Evolutionary conservation across 1,284 basidiomycete genomes (phyloP).

Genomic region (Melampsora americana): DNA sequence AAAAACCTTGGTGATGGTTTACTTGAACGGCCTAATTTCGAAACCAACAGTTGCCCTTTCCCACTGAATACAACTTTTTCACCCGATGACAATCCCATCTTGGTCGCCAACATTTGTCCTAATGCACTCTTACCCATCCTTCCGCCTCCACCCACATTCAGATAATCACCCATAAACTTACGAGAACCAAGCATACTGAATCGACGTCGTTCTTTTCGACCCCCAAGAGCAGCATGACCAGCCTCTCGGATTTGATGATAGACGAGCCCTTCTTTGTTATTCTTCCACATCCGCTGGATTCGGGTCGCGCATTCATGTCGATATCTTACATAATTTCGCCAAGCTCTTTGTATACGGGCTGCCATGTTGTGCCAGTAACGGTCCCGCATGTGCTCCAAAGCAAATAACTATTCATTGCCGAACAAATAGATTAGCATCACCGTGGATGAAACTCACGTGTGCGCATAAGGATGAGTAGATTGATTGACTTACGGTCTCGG

Average conservation of each 20-base stretch:
- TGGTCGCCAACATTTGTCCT: slow-evolving; percentile 72
- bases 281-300: slow-evolving; percentile 98
- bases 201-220: slow-evolving; percentile 86
- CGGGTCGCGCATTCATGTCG: slow-evolving; percentile 90
- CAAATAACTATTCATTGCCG: slow-evolving; percentile 69
- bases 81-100: slow-evolving; percentile 70
- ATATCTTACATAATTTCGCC: slow-evolving; percentile 90
- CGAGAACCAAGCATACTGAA: slow-evolving; percentile 92
- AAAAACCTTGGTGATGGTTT: slow-evolving; percentile 89
- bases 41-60: slow-evolving; percentile 78
- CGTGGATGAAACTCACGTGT: background rate
- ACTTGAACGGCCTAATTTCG: slow-evolving; percentile 81
- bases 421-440: background rate
- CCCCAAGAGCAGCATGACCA: slow-evolving; percentile 84
- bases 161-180: slow-evolving; percentile 94
- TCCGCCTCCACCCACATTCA: slow-evolving; percentile 71
- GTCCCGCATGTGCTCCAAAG: slow-evolving; percentile 96
- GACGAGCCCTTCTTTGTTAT: slow-evolving; percentile 87
- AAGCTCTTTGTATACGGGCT: slow-evolving; percentile 89
- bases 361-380: slow-evolving; percentile 99
- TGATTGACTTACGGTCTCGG: slow-evolving; percentile 74
- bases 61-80: slow-evolving; percentile 83
- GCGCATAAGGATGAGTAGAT: background rate
- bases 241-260: slow-evolving; percentile 88
- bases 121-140: slow-evolving; percentile 63